phyloP scores from a whole-genome alignment of 23 red algal species.

The Gracilaria vermiculophylla region DNA sequence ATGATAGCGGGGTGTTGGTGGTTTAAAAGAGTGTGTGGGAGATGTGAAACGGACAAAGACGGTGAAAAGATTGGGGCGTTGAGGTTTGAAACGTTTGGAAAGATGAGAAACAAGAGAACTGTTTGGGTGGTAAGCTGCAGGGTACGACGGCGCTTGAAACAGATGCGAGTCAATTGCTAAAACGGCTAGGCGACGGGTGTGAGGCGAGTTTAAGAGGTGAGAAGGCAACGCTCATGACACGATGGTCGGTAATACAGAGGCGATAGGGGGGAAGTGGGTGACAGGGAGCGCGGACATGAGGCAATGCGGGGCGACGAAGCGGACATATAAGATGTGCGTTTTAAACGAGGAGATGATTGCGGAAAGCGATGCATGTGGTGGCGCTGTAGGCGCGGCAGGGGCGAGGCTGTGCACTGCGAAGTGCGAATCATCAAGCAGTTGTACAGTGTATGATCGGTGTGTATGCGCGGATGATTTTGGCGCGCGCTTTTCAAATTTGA shows the following conservation, averaged over 20 bases:
- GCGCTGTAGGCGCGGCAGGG: background rate
- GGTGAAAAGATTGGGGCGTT: background rate
- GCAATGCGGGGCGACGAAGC: too few relatives aligned
- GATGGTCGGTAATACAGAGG: too few relatives aligned
- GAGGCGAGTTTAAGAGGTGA: background rate
- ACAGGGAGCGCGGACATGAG: background rate
- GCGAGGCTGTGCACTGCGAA: background rate
- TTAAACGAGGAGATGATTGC: too few relatives aligned
- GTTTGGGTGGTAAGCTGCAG: too few relatives aligned
- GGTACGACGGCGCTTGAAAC: too few relatives aligned
- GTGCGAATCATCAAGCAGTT: background rate
- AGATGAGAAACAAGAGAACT: too few relatives aligned
- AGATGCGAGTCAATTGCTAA: too few relatives aligned
- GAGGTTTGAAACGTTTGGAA: background rate
- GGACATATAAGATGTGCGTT: too few relatives aligned
- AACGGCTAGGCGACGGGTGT: too few relatives aligned
- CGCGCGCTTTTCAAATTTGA: slow-evolving; percentile 23
- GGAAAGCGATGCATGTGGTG: background rate
- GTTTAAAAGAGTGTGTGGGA: background rate
- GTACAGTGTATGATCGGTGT: background rate
- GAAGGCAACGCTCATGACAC: background rate
- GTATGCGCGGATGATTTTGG: background rate
- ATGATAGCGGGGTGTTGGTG: too few relatives aligned
- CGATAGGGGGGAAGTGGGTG: background rate
- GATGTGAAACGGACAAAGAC: background rate